Conservation (phyloP, 192 early-diverging fungal species). For the Coemansia sp. region DNA sequence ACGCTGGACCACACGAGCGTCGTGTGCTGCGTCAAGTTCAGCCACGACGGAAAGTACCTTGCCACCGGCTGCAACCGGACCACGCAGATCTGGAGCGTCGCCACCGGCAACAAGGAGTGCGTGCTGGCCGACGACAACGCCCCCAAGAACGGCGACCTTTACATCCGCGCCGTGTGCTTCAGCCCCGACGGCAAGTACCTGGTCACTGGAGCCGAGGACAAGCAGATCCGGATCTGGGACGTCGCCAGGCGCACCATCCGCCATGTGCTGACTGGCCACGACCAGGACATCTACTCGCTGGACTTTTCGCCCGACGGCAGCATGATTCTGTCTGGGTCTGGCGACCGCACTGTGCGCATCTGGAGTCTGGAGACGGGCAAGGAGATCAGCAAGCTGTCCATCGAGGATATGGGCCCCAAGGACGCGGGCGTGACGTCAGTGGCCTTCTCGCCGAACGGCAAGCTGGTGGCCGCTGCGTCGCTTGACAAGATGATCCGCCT, state of each 20-base stretch:
- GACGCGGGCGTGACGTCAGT: slow-evolving; percentile 97
- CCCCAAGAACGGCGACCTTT: slow-evolving; percentile 82
- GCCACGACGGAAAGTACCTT: slow-evolving; percentile 86
- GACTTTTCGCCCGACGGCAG: slow-evolving; percentile 93
- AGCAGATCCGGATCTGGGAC: slow-evolving; percentile 86
- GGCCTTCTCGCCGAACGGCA: slow-evolving; percentile 88
- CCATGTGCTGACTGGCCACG: slow-evolving; percentile 81
- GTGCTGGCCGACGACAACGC: slow-evolving; percentile 78
- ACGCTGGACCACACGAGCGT: slow-evolving; percentile 77
- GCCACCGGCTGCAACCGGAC: slow-evolving; percentile 94
- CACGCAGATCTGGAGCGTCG: slow-evolving; percentile 88
- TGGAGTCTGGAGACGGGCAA: slow-evolving; percentile 86
- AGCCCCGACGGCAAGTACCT: slow-evolving; percentile 88
- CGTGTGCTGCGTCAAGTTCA: slow-evolving; percentile 97
- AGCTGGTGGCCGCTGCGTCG: slow-evolving; percentile 85
- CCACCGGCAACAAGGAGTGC: slow-evolving; percentile 74
- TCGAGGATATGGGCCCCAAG: slow-evolving; percentile 78
- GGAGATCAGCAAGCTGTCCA: slow-evolving; percentile 71
- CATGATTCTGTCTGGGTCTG: slow-evolving; percentile 87
- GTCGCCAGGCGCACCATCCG: slow-evolving; percentile 64
- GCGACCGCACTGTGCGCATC: slow-evolving; percentile 81
- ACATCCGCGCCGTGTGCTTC: slow-evolving; percentile 96
- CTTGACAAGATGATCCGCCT: slow-evolving; percentile 92
- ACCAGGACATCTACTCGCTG: slow-evolving; percentile 96
- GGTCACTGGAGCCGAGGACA: slow-evolving; percentile 97